Base-by-base conservation (phyloP, 2,329 filamentous ascomycete species). In the Ophiostoma ips region DNA sequence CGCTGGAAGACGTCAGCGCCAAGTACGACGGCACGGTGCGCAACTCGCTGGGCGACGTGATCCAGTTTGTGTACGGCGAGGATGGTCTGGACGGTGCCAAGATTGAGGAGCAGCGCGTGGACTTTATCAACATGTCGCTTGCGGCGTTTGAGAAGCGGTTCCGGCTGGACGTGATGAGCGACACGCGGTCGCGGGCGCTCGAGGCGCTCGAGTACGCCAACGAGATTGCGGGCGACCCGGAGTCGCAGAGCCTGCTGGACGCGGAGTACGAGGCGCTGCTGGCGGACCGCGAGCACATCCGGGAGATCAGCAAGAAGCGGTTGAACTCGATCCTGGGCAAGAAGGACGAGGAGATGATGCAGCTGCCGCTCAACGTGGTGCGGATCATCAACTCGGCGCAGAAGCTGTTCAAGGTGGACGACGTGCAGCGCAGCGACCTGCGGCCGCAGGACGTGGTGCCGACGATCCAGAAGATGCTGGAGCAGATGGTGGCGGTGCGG, bases 11-110 rank as follows among this genome's bases (percentile, higher is more conserved):
- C 65, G 84, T 96, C 49, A 95, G 90, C 72, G 89, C 90, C 53
- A 94, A 94, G 62, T 98, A 98, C 63, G 92, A 98, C 60, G 90
- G 90, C 55, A 98, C 92, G 6, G 88, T 98, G 28, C 84, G 92
- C 53, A 98, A 98, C 67, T 98, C 92, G 2, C 75, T 96, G 41
- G 92, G 92, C 43, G 94, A 98, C 60, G 84, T 98, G 55, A 83
- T 98, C 50, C 90, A 98, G 62, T 98, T 98, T 70, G 75, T 95
- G 54, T 98, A 98, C 58, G 92, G 92, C 62, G 92, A 98, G 64
- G 94, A 98, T 66, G 94, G 92, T 61, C 76, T 96, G 8, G 94
- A 98, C 65, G 94, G 86, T 61, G 84, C 85, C 56, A 79, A 83
- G 64, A 96, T 99, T 52, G 92, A 99, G 70, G 87, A 88, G 60